These are phyloP conservation scores for Omphalotus olearius DNA, from an alignment of 1,284 basidiomycete genomes.

Conservation along the genomic window DNA sequence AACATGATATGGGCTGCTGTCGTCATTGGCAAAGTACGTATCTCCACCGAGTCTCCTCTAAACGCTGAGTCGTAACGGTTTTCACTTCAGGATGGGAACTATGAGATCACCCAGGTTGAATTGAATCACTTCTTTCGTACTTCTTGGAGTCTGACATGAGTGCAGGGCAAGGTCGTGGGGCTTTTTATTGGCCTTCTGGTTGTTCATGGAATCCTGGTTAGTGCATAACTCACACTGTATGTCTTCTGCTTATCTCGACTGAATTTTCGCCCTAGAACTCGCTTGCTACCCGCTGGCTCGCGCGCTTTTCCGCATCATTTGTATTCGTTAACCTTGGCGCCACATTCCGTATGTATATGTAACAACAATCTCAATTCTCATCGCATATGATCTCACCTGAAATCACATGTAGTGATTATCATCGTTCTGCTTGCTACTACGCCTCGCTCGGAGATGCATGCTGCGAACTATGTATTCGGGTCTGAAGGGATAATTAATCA, in stretches of 20 bases:
- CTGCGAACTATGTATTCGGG: conserved; percentile 76
- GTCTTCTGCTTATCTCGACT: background rate
- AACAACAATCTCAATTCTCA: conserved; percentile 1
- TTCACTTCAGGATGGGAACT: conserved; percentile 39
- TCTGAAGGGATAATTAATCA: conserved; percentile 64
- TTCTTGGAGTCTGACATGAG: conserved; percentile 16
- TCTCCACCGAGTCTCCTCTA: background rate
- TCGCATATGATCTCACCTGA: conserved; percentile 9
- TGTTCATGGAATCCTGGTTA: conserved; percentile 67
- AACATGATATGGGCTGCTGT: conserved; percentile 88
- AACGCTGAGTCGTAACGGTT: background rate
- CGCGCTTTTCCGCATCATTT: conserved; percentile 74
- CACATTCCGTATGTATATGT: conserved; percentile 45
- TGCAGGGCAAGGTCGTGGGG: conserved; percentile 69
- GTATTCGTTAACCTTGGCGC: conserved; percentile 86
- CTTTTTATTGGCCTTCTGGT: conserved; percentile 69
- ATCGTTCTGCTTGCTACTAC: conserved; percentile 82
- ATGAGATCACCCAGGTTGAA: conserved; percentile 37
- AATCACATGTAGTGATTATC: conserved; percentile 60
- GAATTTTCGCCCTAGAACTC: conserved; percentile 59
- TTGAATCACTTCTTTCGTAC: conserved; percentile 1
- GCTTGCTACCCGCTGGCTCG: conserved; percentile 76
- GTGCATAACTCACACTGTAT: conserved; percentile 14
- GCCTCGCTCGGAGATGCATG: conserved; percentile 76
- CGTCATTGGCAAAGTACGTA: conserved; percentile 45